These are phyloP conservation scores for Candida andamanensis DNA, from an alignment of 805 yeast genomes.

Conservation along the genomic window DNA sequence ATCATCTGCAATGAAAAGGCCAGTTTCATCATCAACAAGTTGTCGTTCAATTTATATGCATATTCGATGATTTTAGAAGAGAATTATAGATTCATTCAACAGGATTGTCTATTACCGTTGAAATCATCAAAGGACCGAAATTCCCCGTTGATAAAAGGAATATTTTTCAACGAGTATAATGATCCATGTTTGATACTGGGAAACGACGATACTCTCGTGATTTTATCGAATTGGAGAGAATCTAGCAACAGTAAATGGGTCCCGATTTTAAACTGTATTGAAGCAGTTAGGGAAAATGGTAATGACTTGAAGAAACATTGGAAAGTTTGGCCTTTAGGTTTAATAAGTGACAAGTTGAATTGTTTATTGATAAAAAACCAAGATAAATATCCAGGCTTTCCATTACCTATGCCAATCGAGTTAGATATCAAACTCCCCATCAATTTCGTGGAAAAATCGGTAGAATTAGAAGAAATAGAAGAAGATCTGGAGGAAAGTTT, in stretches of 20 bases:
- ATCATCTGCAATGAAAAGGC: conserved; percentile 55
- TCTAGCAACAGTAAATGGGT: conserved; percentile 79
- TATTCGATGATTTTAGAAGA: conserved; percentile 46
- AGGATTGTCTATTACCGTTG: conserved; percentile 35
- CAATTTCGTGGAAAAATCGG: conserved; percentile 17
- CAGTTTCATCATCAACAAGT: conserved; percentile 46
- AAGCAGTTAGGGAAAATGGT: conserved; percentile 41
- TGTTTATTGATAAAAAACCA: conserved; percentile 71
- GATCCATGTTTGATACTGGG: conserved; percentile 84
- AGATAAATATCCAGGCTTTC: conserved; percentile 67
- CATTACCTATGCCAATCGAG: conserved; percentile 80
- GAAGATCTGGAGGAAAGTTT: conserved; percentile 58
- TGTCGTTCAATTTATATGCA: conserved; percentile 28
- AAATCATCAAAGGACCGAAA: conserved; percentile 8
- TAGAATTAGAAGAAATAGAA: conserved; percentile 18
- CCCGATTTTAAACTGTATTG: conserved; percentile 65
- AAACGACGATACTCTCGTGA: conserved; percentile 64
- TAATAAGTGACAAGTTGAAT: conserved; percentile 61
- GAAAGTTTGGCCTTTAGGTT: conserved; percentile 84
- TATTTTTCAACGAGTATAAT: conserved; percentile 84
- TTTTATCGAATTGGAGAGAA: conserved; percentile 75
- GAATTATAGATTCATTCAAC: conserved; percentile 32
- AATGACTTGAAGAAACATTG: conserved; percentile 48
- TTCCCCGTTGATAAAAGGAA: conserved; percentile 47
- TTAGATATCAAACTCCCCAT: conserved; percentile 68